phyloP scores from a whole-genome alignment of 1,284 basidiomycete genomes.

The Taiwanofungus camphoratus region DNA sequence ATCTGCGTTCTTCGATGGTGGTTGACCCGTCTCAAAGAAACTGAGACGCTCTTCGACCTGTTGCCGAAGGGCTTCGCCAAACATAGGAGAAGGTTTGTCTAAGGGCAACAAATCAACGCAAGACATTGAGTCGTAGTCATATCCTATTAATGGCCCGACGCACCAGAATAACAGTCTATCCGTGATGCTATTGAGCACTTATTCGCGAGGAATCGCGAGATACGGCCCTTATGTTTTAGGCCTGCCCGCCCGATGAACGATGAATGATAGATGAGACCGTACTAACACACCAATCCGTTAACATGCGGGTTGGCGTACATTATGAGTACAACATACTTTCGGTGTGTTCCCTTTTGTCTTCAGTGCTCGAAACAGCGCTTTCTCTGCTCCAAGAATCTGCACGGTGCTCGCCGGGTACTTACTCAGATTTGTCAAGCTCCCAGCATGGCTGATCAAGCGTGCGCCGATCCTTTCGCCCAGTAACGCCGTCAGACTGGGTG shows the following conservation, averaged over 20 bases:
- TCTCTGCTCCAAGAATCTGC: conserved; percentile 97
- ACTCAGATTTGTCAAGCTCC: conserved; percentile 92
- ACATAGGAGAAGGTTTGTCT: conserved; percentile 89
- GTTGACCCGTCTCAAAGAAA: conserved; percentile 89
- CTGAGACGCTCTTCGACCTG: conserved; percentile 96
- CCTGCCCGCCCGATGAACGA: conserved; percentile 95
- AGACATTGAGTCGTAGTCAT: not conserved
- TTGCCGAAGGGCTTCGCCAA: conserved; percentile 87
- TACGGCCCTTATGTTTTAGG: conserved; percentile 95
- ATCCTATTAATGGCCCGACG: conserved; percentile 16
- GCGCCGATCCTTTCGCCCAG: conserved; percentile 96
- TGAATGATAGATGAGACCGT: conserved; percentile 91
- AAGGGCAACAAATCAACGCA: not conserved
- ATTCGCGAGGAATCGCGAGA: conserved; percentile 97
- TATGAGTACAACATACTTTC: conserved; percentile 52
- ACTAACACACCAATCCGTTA: no score
- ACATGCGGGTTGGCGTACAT: no score
- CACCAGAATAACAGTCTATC: conserved; percentile 95
- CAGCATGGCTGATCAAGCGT: conserved; percentile 95
- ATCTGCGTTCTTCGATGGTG: conserved; percentile 83
- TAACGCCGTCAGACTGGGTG: conserved; percentile 91
- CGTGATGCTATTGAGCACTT: conserved; percentile 98
- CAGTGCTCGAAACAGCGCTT: conserved; percentile 94
- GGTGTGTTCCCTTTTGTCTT: conserved; percentile 99
- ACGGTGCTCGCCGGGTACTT: conserved; percentile 99